Evolutionary conservation across 306 rosid species (phyloP), one percentile per base, ranked within the genome.

Genomic region (Vicia sativa): DNA sequence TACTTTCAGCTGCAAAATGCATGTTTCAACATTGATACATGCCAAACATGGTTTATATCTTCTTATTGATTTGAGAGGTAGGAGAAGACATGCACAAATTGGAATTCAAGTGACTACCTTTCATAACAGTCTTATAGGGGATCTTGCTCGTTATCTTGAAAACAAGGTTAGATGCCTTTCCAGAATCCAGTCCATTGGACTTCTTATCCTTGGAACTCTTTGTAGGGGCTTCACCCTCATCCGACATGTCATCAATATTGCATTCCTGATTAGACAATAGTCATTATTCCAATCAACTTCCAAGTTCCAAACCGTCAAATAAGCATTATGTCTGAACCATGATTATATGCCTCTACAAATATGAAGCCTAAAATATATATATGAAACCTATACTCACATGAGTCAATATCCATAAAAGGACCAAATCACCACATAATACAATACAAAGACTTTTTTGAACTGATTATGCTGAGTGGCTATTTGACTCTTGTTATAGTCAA

Each of bases 131-230:
- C 74, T 84, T 84, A 34, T 81, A 81, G 13, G 82, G 77, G 70
- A 85, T 77, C 86, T 73, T 85, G 79, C 78, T 85, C 9, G 86
- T 79, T 61, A 85, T 76, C 72, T 78, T 77, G 72, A 85, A 81
- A 70, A 71, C 44, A 63, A 85, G 84, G 74, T 65, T 76, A 5
- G 88, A 21, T 76, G 68, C 68, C 74, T 67, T 84, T 64, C 79
- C 81, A 58, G 85, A 78, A 67, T 79, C 86, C 12, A 81, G 77
- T 74, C 86, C 86, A 62, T 81, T 81, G 62, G 86, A 79, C 77
- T 81, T 85, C 56, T 79, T 85, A 71, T 79, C 86, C 80, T 84
- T 84, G 41, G 89, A 81, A 63, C 71, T 76, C 77, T 84, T 84
- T 42, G 77, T 58, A 38, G 84, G 15, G 58, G 62, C 76, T 62